phyloP scores from a whole-genome alignment of 176 grass and related monocot species.

The Paspalum vaginatum region DNA sequence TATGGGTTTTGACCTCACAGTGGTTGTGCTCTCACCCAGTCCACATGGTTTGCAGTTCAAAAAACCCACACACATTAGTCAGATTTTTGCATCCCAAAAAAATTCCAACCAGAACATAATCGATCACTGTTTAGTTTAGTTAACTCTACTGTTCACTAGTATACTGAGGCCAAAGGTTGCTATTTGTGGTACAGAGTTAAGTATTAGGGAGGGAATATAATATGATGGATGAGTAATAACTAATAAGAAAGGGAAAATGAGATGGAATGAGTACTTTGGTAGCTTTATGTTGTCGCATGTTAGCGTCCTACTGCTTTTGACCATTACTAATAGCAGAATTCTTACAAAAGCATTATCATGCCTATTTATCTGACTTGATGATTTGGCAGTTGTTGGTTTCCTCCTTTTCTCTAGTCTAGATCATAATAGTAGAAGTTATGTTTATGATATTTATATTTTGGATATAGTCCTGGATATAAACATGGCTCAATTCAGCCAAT shows the following conservation, averaged over 20 bases:
- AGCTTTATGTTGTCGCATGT: slow-evolving; percentile 30
- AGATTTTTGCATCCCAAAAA: neutral
- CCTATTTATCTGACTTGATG: slow-evolving; percentile 19
- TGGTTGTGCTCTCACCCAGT: neutral
- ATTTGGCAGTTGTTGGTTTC: slow-evolving; percentile 23
- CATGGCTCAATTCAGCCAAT: neutral
- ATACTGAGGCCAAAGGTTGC: neutral
- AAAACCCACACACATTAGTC: neutral
- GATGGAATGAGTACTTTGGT: slow-evolving; percentile 34
- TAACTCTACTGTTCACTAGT: slow-evolving; percentile 10
- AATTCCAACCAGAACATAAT: neutral
- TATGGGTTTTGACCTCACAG: neutral
- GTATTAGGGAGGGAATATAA: slow-evolving; percentile 3
- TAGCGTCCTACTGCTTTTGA: neutral
- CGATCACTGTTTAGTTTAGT: slow-evolving; percentile 17
- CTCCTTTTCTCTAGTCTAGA: slow-evolving; percentile 15
- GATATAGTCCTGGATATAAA: slow-evolving; percentile 27
- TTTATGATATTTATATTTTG: slow-evolving; percentile 21
- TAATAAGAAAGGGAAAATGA: slow-evolving; percentile 16
- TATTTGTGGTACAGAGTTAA: slow-evolving; percentile 28
- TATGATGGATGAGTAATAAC: neutral
- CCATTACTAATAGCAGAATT: neutral
- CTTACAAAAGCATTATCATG: neutral
- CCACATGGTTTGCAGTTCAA: neutral
- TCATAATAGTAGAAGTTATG: neutral